phyloP scores from a whole-genome alignment of 2,329 filamentous ascomycete species.

The Stemphylium beticola region DNA sequence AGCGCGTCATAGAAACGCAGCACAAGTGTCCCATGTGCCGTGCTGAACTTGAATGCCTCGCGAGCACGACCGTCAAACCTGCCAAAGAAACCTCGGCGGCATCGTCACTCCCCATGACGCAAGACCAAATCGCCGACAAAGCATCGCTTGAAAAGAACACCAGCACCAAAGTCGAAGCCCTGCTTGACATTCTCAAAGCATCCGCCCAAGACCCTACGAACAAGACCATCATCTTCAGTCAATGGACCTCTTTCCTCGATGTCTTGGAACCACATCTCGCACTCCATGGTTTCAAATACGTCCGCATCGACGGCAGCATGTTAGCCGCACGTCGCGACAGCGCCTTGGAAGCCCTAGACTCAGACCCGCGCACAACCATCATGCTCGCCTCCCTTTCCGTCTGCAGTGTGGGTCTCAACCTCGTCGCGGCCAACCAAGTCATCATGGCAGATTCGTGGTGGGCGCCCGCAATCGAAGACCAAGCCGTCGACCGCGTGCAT shows the following conservation, averaged over 20 bases:
- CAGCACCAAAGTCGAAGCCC: conserved; percentile 82
- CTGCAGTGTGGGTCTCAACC: conserved; percentile 83
- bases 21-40: conserved; percentile 87
- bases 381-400: conserved; percentile 83
- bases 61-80: conserved; percentile 67
- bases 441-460: conserved; percentile 88
- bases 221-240: conserved; percentile 76
- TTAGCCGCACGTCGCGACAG: conserved; percentile 71
- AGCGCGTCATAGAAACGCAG: conserved; percentile 74
- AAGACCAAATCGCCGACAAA: conserved; percentile 58
- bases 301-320: conserved; percentile 84
- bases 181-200: conserved; percentile 76
- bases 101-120: conserved; percentile 21
- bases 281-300: conserved; percentile 65
- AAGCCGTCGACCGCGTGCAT: conserved; percentile 88
- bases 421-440: conserved; percentile 85
- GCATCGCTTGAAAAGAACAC: conserved; percentile 58
- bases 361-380: conserved; percentile 71
- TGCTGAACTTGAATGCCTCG: conserved; percentile 61
- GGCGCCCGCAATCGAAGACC: conserved; percentile 89
- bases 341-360: conserved; percentile 71
- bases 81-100: conserved; percentile 57
- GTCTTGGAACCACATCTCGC: conserved; percentile 73
- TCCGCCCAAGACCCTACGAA: conserved; percentile 66
- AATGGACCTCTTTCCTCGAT: conserved; percentile 78